Percentiles rank a stretch among this genome's conserved stretches.
phyloP scores from a whole-genome alignment of 2,329 filamentous ascomycete genomes.

The Botrytis tulipae region DNA sequence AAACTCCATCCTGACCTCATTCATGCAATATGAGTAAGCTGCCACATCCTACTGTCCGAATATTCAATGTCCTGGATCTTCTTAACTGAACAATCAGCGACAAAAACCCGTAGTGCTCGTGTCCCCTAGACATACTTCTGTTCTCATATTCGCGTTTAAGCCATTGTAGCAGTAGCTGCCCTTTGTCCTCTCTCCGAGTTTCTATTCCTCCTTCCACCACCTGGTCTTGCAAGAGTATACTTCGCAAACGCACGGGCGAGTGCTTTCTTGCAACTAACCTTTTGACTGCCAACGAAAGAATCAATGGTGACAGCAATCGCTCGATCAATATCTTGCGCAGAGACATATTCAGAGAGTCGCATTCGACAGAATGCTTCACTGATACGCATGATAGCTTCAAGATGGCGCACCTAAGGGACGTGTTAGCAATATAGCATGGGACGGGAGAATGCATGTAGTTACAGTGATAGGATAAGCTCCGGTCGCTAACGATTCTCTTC shows the following conservation, averaged over 20 bases:
- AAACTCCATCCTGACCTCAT: slow-evolving; percentile 6
- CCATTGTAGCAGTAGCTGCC: slow-evolving; percentile 29
- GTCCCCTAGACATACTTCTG: not conserved
- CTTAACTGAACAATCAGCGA: not conserved
- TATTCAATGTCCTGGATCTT: not conserved
- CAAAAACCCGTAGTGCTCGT: not conserved
- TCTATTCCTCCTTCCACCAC: slow-evolving; percentile 34
- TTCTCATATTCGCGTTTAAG: slow-evolving; percentile 5
- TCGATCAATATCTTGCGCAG: slow-evolving; percentile 85
- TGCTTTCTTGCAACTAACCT: slow-evolving; percentile 96
- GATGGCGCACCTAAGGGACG: slow-evolving; percentile 74
- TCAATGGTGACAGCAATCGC: slow-evolving; percentile 96
- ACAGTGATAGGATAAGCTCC: slow-evolving; percentile 98
- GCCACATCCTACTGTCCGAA: not conserved
- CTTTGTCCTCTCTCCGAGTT: slow-evolving; percentile 31
- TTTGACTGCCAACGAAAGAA: slow-evolving; percentile 93
- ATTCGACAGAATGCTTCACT: slow-evolving; percentile 95
- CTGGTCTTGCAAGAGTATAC: slow-evolving; percentile 61
- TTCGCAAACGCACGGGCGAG: slow-evolving; percentile 93
- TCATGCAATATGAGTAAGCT: not conserved
- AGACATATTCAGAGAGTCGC: slow-evolving; percentile 95
- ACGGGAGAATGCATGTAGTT: slow-evolving; percentile 43
- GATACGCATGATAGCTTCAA: slow-evolving; percentile 97
- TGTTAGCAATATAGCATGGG: not conserved
- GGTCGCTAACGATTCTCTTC: slow-evolving; percentile 85